These are phyloP conservation scores for Vitis rotundifolia DNA, from an alignment of 164 flowering plant genomes.

Conservation along the genomic window DNA sequence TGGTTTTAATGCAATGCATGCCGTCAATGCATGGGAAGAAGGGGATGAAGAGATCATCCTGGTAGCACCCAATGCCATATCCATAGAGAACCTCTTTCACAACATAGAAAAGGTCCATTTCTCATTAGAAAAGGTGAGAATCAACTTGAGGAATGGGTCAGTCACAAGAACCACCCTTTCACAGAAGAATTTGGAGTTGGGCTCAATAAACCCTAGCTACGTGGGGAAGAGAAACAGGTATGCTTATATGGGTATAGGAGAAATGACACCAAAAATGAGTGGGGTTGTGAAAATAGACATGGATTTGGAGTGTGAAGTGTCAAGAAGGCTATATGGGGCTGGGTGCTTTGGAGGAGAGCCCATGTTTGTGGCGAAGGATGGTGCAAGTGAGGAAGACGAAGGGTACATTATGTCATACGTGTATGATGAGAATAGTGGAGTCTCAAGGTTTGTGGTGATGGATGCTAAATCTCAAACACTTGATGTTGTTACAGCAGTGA, in stretches of 20 bases:
- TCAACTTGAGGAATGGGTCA: constrained; percentile 7
- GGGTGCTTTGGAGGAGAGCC: constrained; percentile 12
- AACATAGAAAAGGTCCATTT: neutral
- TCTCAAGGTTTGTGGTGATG: no score
- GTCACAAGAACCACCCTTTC: neutral
- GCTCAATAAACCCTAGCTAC: neutral
- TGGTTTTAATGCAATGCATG: constrained; percentile 9
- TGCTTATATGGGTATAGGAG: constrained; percentile 4
- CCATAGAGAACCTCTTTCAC: neutral
- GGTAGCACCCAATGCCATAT: neutral
- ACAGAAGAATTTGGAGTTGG: constrained; percentile 9
- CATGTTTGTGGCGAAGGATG: constrained; percentile 2
- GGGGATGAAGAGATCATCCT: neutral
- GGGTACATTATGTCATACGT: no score
- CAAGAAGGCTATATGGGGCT: neutral
- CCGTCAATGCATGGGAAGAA: constrained; percentile 6
- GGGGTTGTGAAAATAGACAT: constrained; percentile 18
- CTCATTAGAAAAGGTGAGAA: constrained; percentile 3
- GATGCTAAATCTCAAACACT: no score
- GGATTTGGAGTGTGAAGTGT: neutral
- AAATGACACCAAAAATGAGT: constrained; percentile 3
- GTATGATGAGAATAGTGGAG: no score
- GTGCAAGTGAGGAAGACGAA: no score
- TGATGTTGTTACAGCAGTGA: no score
- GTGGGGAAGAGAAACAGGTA: constrained; percentile 15